phyloP scores from a whole-genome alignment of 331 rosid species.

The Saraca asoca region DNA sequence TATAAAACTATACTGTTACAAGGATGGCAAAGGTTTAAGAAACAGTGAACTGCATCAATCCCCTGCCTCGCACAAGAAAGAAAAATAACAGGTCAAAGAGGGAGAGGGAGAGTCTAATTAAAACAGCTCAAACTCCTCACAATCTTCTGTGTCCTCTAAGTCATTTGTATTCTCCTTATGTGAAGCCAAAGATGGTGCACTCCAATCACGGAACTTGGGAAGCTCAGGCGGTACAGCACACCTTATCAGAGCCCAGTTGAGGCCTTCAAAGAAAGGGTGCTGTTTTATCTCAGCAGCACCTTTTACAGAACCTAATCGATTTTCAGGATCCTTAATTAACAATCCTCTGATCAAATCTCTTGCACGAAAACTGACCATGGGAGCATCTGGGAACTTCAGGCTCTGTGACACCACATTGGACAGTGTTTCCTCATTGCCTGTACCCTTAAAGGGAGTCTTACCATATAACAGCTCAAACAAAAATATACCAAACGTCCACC shows the following conservation, averaged over 20 bases:
- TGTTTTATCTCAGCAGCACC: slow-evolving; percentile 95
- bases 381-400: slow-evolving; percentile 83
- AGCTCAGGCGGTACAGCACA: slow-evolving; percentile 90
- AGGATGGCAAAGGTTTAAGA: slow-evolving; percentile 31
- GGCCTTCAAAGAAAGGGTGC: slow-evolving; percentile 92
- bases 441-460: slow-evolving; percentile 89
- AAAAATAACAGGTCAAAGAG: background rate
- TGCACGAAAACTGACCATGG: slow-evolving; percentile 85
- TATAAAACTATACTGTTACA: slow-evolving; percentile 59
- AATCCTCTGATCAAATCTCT: slow-evolving; percentile 86
- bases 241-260: slow-evolving; percentile 95
- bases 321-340: slow-evolving; percentile 82
- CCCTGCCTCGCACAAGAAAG: slow-evolving; percentile 27
- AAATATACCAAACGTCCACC: slow-evolving; percentile 98
- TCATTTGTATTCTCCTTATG: slow-evolving; percentile 59
- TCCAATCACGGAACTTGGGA: slow-evolving; percentile 59
- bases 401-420: slow-evolving; percentile 76
- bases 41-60: slow-evolving; percentile 35
- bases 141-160: slow-evolving; percentile 58
- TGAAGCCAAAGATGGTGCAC: slow-evolving; percentile 43
- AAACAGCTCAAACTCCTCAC: slow-evolving; percentile 77
- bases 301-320: slow-evolving; percentile 84
- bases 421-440: slow-evolving; percentile 77
- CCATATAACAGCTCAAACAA: slow-evolving; percentile 93
- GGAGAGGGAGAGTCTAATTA: slow-evolving; percentile 43